Percentiles rank a stretch among this genome's conserved stretches.
These are phyloP conservation scores for Plasmodium billcollinsi DNA, from an alignment of 169 alveolate species.

Conservation along the genomic window DNA sequence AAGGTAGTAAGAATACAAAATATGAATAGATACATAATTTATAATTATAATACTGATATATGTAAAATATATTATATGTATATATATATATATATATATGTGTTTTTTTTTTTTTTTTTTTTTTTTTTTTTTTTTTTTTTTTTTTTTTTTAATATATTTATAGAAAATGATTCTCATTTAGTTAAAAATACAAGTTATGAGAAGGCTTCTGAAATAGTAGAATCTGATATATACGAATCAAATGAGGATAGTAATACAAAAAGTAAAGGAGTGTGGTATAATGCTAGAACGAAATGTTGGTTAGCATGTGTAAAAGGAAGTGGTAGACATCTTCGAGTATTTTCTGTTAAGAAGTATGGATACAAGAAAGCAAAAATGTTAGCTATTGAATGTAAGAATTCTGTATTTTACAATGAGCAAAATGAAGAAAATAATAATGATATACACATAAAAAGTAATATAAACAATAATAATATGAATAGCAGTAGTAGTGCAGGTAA, in stretches of 20 bases:
- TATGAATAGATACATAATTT: too few relatives aligned
- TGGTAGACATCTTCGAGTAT: conserved; percentile 69
- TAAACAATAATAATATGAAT: not conserved
- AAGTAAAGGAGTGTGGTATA: conserved; percentile 68
- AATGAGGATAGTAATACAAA: conserved; percentile 31
- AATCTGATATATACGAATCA: conserved; percentile 20
- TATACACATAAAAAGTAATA: not conserved
- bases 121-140: not conserved
- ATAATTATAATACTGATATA: too few relatives aligned
- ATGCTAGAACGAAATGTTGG: conserved; percentile 74
- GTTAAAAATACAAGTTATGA: conserved; percentile 1
- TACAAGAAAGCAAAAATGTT: conserved; percentile 52
- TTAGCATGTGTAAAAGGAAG: conserved; percentile 72
- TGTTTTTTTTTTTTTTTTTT: not conserved
- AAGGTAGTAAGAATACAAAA: conserved; percentile 18
- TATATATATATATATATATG: not conserved
- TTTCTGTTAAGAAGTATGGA: conserved; percentile 67
- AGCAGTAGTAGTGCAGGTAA: not conserved
- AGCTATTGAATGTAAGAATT: conserved; percentile 65
- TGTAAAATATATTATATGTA: not conserved
- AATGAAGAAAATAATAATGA: not conserved
- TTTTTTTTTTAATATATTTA: not conserved
- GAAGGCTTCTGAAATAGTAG: not conserved
- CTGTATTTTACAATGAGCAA: conserved; percentile 18
- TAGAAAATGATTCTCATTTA: not conserved